A percentile compares a stretch with the other conserved stretches of the same genome.
phyloP scores from a whole-genome alignment of 2,329 filamentous ascomycete genomes.

The Colletotrichum chrysophilum region DNA sequence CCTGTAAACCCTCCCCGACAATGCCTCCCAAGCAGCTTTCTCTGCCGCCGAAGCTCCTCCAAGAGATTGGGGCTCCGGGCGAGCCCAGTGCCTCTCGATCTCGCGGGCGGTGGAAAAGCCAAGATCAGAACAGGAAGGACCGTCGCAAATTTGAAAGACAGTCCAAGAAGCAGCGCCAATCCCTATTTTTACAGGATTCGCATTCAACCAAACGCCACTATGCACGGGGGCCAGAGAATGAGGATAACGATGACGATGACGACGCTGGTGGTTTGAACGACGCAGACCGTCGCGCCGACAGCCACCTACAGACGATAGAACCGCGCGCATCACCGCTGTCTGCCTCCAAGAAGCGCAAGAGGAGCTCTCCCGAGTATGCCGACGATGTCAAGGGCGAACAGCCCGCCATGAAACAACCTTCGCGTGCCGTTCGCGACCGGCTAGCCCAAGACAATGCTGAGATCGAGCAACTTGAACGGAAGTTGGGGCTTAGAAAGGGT shows the following conservation, averaged over 20 bases:
- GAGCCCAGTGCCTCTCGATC: background rate
- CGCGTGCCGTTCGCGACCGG: conserved; percentile 56
- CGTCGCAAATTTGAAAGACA: conserved; percentile 69
- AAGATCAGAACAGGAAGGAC: conserved; percentile 59
- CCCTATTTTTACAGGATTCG: conserved; percentile 16
- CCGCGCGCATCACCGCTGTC: background rate
- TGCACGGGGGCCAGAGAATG: conserved; percentile 23
- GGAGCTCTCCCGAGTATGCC: conserved; percentile 18
- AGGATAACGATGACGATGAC: conserved; percentile 25
- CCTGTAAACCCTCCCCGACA: background rate
- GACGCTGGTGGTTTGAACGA: conserved; percentile 22
- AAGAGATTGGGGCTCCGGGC: conserved; percentile 41
- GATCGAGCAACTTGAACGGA: conserved; percentile 86
- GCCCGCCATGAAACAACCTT: background rate
- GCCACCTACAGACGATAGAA: background rate
- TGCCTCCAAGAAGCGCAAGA: conserved; percentile 13
- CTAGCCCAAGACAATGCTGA: conserved; percentile 85
- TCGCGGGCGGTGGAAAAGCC: conserved; percentile 20
- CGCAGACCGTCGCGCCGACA: background rate
- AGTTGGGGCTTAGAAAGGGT: conserved; percentile 78
- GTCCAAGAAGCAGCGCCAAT: conserved; percentile 57
- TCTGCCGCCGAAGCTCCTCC: conserved; percentile 48
- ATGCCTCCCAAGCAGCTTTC: conserved; percentile 42
- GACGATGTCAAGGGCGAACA: conserved; percentile 25
- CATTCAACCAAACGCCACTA: conserved; percentile 28